These are phyloP conservation scores for Blastobotrys apis DNA, from an alignment of 1,139 yeast species.

Conservation along the genomic window DNA sequence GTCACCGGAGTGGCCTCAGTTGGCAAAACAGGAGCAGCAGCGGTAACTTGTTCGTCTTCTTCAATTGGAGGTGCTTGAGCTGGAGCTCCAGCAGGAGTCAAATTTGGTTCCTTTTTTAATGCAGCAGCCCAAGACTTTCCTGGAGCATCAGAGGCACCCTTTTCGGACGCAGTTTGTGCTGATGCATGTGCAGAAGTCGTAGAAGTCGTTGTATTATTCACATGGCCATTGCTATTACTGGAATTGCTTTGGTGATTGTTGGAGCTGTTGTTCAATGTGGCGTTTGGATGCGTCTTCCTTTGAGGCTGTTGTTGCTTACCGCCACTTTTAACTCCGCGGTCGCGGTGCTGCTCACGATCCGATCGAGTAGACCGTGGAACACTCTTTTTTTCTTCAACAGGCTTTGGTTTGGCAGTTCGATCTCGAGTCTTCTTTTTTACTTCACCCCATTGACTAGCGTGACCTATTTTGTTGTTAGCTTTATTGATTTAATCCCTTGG, in stretches of 20 bases:
- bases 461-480: slow-evolving; percentile 23
- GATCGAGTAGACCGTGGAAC: slow-evolving; percentile 5
- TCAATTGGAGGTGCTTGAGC: background rate
- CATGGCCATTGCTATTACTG: no score
- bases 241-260: no score
- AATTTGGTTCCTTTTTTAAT: slow-evolving; percentile 17
- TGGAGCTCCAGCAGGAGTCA: background rate
- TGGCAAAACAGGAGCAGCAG: no score
- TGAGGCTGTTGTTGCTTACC: slow-evolving; percentile 17
- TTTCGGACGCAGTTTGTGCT: slow-evolving; percentile 16
- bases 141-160: slow-evolving; percentile 20
- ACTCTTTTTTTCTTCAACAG: slow-evolving; percentile 28
- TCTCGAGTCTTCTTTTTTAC: slow-evolving; percentile 50
- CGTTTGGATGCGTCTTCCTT: slow-evolving; percentile 13
- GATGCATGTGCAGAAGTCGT: slow-evolving; percentile 20
- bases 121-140: slow-evolving; percentile 31
- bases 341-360: background rate
- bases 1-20: slow-evolving; percentile 1
- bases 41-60: background rate
- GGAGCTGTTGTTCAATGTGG: slow-evolving; percentile 18
- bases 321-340: slow-evolving; percentile 1
- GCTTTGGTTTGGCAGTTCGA: slow-evolving; percentile 21
- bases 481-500: background rate
- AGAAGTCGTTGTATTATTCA: slow-evolving; percentile 17
- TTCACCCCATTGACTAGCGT: slow-evolving; percentile 57